phyloP scores from a whole-genome alignment of 495 filamentous ascomycete species.

The Barbatosphaeria neglecta region DNA sequence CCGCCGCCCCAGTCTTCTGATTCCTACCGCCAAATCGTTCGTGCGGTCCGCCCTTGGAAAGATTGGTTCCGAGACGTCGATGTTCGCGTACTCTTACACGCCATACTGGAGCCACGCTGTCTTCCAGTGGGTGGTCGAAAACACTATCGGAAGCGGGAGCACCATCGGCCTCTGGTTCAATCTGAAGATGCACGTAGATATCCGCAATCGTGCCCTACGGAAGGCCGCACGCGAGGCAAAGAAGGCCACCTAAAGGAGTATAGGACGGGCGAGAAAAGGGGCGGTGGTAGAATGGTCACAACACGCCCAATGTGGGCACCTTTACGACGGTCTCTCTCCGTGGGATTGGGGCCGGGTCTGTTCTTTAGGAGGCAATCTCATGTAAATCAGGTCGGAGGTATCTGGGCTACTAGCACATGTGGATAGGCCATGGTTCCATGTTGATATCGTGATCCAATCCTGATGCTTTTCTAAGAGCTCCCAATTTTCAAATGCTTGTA shows the following conservation, averaged over 20 bases:
- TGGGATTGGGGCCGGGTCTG: not conserved
- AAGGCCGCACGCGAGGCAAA: constrained; percentile 78
- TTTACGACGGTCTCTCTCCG: too few species aligned
- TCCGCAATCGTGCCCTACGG: constrained; percentile 75
- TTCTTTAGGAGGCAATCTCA: too few species aligned
- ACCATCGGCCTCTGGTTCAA: constrained; percentile 53
- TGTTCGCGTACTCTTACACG: constrained; percentile 68
- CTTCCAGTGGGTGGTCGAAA: constrained; percentile 75
- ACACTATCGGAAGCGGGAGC: constrained; percentile 55
- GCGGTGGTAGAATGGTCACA: too few species aligned
- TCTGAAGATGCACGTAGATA: constrained; percentile 69
- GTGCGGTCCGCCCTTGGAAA: constrained; percentile 68
- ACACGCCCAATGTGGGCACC: too few species aligned
- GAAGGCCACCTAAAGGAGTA: constrained; percentile 36
- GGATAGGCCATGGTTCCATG: too few species aligned
- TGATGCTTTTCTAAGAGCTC: too few species aligned
- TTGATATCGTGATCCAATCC: too few species aligned
- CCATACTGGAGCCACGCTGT: constrained; percentile 87
- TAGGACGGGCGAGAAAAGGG: too few species aligned
- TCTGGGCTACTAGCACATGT: too few species aligned
- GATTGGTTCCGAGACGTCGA: constrained; percentile 70
- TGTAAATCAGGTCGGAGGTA: too few species aligned
- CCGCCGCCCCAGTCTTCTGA: constrained; percentile 56
- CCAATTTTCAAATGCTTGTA: too few species aligned
- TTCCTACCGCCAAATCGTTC: constrained; percentile 73